Base-by-base conservation (phyloP, 2,329 filamentous ascomycete genomes). In the Pezicula neosporulosa region DNA sequence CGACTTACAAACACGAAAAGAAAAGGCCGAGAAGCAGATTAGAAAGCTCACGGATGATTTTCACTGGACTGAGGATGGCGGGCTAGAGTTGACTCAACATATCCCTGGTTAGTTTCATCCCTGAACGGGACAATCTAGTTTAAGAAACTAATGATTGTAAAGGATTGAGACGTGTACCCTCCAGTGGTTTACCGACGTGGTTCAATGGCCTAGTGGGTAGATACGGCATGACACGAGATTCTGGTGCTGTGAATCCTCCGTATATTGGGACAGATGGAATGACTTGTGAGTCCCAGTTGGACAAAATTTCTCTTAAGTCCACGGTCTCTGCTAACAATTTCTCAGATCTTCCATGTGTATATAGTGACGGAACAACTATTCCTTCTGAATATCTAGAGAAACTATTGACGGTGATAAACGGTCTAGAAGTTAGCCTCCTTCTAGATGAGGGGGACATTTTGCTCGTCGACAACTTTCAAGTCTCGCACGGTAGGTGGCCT, bases 251-350 rank as follows among this genome's bases (percentile, higher is more conserved):
- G 13, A 30, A 46, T 7, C 44, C 44, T 5, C 44, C 44, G 36
- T 46, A 46, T 6, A 36, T 46, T 35, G 44, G 44, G 19, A n/a
- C n/a, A 4, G 44, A 46, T 35, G 27, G 44, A n/a, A 46, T 46
- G 44, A 46, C 27, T 13, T 46, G 44, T 35, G 30, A 36, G 44
- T 46, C 8, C 16, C 6, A 18, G 33, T 36, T 36, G 33, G 33
- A 9, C 33, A 36, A n/a, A n/a, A n/a, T n/a, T n/a, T n/a, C n/a
- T n/a, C n/a, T 43, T 43, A 19, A 19, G 15, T 18, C 6, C 16
- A 15, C 3, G 41, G 13, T 6, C 4, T 8, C 4, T 3, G 16
- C 18, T 27, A 21, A 21, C 18, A 6, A 16, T 18, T 3, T 21
- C 12, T 24, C 5, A 46, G 44, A 46, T 36, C 24, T 46, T n/a